Evolutionary conservation across 75 land plant genomes (phyloP).

Genomic region (Ceratopteris richardii): DNA sequence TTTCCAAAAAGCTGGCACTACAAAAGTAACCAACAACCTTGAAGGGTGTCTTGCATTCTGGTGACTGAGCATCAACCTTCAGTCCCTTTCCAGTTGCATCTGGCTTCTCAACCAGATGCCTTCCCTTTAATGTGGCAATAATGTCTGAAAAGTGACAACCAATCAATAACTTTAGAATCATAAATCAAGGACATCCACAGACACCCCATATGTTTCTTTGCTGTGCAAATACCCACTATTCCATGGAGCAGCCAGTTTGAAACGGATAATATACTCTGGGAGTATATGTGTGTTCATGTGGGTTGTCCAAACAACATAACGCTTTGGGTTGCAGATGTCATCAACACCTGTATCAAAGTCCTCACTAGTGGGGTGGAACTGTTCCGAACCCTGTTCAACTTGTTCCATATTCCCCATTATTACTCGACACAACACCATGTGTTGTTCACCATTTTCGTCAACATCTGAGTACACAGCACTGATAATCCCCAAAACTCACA

Average conservation of each 20-base stretch:
- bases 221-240: constrained; percentile 18
- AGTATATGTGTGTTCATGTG: constrained; percentile 52
- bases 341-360: constrained; percentile 43
- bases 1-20: too few species aligned
- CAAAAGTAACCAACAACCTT: too few species aligned
- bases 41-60: too few species aligned
- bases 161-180: too few species aligned
- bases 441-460: constrained; percentile 60
- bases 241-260: constrained; percentile 30
- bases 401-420: constrained; percentile 39
- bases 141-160: constrained; percentile 8
- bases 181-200: too few species aligned
- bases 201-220: too few species aligned
- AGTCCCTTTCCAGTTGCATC: too few species aligned
- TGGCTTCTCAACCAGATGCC: background rate
- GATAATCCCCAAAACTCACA: background rate
- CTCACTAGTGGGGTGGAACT: constrained; percentile 36
- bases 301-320: constrained; percentile 38
- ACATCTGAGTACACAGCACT: constrained; percentile 37
- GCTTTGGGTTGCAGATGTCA: constrained; percentile 23
- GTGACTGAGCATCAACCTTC: too few species aligned
- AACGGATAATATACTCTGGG: constrained; percentile 40
- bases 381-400: constrained; percentile 32
- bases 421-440: constrained; percentile 45
- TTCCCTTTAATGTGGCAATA: constrained; percentile 11